Evolutionary conservation across 2,329 filamentous ascomycete species (phyloP).

Genomic region (Paracoccidioides lutzii): DNA sequence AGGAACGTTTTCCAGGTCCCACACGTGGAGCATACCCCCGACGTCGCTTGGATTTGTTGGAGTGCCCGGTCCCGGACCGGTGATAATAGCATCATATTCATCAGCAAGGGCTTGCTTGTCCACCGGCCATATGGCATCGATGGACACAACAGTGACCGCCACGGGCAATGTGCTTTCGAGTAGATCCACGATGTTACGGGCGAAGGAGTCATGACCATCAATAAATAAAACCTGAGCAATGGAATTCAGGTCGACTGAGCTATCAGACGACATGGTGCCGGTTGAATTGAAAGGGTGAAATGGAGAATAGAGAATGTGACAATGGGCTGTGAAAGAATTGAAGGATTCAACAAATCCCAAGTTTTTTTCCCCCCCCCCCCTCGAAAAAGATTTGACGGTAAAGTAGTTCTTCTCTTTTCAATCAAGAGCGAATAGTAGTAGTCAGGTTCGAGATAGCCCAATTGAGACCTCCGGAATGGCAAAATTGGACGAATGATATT

Average conservation of each 20-base stretch:
- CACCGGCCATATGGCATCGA: slow-evolving; percentile 41
- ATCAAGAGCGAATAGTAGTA: no score
- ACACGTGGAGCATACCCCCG: slow-evolving; percentile 66
- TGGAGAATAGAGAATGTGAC: not conserved
- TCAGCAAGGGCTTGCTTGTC: slow-evolving; percentile 38
- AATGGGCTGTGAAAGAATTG: no score
- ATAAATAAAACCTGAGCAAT: slow-evolving; percentile 58
- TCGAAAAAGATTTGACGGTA: no score
- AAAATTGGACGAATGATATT: no score
- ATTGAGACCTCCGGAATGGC: no score
- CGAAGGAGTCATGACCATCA: slow-evolving; percentile 94
- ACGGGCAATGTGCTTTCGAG: slow-evolving; percentile 57
- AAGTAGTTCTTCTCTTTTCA: no score
- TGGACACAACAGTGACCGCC: slow-evolving; percentile 57
- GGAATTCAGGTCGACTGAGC: not conserved
- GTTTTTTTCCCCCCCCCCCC: not conserved
- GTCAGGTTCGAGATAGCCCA: no score
- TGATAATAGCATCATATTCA: slow-evolving; percentile 70
- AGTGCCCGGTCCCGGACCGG: slow-evolving; percentile 79
- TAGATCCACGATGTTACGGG: slow-evolving; percentile 82
- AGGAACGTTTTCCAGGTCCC: slow-evolving; percentile 55
- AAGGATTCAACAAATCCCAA: not conserved
- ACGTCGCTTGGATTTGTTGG: slow-evolving; percentile 61
- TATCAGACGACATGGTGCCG: not conserved
- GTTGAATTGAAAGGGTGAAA: not conserved